A percentile compares a stretch with the other conserved stretches of the same genome.
These are phyloP conservation scores for Ambispora gerdemannii DNA, from an alignment of 192 early-diverging fungal species.

Conservation along the genomic window DNA sequence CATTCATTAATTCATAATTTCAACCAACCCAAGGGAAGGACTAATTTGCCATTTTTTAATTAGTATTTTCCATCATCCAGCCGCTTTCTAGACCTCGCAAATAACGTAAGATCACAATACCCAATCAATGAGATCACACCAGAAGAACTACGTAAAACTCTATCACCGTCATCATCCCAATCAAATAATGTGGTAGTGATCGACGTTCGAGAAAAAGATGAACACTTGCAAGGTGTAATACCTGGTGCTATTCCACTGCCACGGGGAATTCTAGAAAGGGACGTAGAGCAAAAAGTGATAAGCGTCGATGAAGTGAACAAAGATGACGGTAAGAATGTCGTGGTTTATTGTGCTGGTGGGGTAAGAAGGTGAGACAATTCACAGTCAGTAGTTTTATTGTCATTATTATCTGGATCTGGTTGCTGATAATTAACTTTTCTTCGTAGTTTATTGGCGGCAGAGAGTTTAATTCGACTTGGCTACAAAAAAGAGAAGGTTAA, in stretches of 20 bases:
- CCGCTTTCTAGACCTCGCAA: not conserved
- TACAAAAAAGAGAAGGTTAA: slow-evolving; percentile 40
- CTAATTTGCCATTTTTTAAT: no score
- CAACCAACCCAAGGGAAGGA: no score
- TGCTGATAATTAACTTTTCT: slow-evolving; percentile 7
- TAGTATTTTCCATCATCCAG: no score
- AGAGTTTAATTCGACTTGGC: slow-evolving; percentile 47
- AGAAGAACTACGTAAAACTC: slow-evolving; percentile 7
- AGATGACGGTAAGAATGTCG: slow-evolving; percentile 41
- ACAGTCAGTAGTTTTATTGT: not conserved
- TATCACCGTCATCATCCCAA: not conserved
- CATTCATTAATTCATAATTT: no score
- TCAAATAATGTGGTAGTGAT: slow-evolving; percentile 34
- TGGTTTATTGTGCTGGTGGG: slow-evolving; percentile 58
- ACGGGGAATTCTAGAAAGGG: slow-evolving; percentile 47
- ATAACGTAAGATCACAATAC: not conserved
- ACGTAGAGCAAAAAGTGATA: slow-evolving; percentile 44
- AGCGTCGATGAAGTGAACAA: slow-evolving; percentile 41
- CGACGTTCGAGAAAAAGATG: slow-evolving; percentile 51
- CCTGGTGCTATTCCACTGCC: slow-evolving; percentile 49
- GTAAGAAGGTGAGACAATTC: slow-evolving; percentile 14
- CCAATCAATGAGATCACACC: slow-evolving; percentile 25
- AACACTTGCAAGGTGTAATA: slow-evolving; percentile 43
- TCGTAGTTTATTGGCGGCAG: slow-evolving; percentile 48
- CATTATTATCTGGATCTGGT: not conserved